These are phyloP conservation scores for Fusarium pseudonygamai DNA, from an alignment of 2,329 filamentous ascomycete species.

Conservation along the genomic window DNA sequence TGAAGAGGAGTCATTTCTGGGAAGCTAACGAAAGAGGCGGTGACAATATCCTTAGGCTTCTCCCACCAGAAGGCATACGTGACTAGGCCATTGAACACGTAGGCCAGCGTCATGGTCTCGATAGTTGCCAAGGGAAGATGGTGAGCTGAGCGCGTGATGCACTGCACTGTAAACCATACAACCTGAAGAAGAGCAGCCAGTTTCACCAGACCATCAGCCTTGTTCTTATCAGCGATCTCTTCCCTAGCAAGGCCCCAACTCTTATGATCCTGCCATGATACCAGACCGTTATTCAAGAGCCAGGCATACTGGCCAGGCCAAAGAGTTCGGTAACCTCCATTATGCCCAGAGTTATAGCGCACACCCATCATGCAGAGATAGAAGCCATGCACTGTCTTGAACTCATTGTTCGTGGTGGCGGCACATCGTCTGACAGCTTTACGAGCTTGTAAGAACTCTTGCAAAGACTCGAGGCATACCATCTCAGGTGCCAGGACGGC, in stretches of 20 bases:
- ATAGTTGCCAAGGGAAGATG: slow-evolving; percentile 7
- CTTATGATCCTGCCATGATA: background rate
- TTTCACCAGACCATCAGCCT: slow-evolving; percentile 7
- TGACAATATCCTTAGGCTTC: slow-evolving; percentile 14
- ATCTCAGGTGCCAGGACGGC: background rate
- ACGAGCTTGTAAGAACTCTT: background rate
- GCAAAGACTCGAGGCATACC: background rate
- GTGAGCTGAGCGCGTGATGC: background rate
- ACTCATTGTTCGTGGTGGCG: background rate
- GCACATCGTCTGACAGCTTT: slow-evolving; percentile 1
- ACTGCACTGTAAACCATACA: slow-evolving; percentile 6
- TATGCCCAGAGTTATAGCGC: background rate
- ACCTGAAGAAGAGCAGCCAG: slow-evolving; percentile 8
- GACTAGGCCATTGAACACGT: slow-evolving; percentile 7
- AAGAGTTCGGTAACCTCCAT: background rate
- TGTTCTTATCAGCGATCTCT: slow-evolving; percentile 13
- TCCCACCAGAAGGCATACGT: slow-evolving; percentile 15
- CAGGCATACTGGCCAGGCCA: slow-evolving; percentile 2
- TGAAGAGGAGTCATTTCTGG: slow-evolving; percentile 4
- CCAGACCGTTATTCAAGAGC: slow-evolving; percentile 6
- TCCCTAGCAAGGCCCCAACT: background rate
- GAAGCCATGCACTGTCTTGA: background rate
- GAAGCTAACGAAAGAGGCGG: background rate
- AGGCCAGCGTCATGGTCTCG: slow-evolving; percentile 11
- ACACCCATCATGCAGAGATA: slow-evolving; percentile 5